A percentile compares a stretch with the other conserved stretches of the same genome.
Conservation (phyloP, 2,329 filamentous ascomycete species). For the Exophiala bonariae region DNA sequence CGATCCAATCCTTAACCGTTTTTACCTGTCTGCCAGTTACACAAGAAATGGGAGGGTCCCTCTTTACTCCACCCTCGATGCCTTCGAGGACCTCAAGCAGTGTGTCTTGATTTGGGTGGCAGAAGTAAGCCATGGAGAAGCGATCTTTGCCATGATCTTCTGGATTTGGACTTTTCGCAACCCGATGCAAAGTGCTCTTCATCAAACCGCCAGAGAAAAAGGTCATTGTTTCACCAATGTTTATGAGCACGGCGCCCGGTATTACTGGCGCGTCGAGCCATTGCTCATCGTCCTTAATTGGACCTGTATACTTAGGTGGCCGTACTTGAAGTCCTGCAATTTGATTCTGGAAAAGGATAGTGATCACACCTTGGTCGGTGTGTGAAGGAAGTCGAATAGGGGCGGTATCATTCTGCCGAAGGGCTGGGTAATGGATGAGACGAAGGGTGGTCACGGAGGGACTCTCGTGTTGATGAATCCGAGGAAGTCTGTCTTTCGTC, state of each 20-base stretch:
- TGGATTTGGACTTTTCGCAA: constrained; percentile 66
- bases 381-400: constrained; percentile 72
- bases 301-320: constrained; percentile 50
- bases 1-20: constrained; percentile 23
- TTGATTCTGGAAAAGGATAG: constrained; percentile 58
- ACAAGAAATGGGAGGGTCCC: constrained; percentile 48
- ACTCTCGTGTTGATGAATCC: constrained; percentile 64
- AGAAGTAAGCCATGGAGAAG: constrained; percentile 91
- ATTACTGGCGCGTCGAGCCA: constrained; percentile 53
- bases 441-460: constrained; percentile 62
- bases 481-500: constrained; percentile 70
- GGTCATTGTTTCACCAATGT: constrained; percentile 50
- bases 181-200: constrained; percentile 51
- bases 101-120: constrained; percentile 76
- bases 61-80: constrained; percentile 60
- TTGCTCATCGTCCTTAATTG: constrained; percentile 38
- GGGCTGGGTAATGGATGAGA: constrained; percentile 75
- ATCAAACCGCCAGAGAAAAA: constrained; percentile 51
- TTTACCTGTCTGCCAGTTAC: constrained; percentile 14
- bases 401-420: constrained; percentile 52
- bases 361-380: constrained; percentile 58
- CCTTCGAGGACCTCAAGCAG: constrained; percentile 78
- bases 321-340: constrained; percentile 58
- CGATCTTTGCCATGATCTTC: constrained; percentile 50
- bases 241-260: constrained; percentile 50